Evolutionary conservation across 2,329 filamentous ascomycete species (phyloP), one percentile per base, ranked within the genome.

Genomic region (Sclerotiophoma versabilis): DNA sequence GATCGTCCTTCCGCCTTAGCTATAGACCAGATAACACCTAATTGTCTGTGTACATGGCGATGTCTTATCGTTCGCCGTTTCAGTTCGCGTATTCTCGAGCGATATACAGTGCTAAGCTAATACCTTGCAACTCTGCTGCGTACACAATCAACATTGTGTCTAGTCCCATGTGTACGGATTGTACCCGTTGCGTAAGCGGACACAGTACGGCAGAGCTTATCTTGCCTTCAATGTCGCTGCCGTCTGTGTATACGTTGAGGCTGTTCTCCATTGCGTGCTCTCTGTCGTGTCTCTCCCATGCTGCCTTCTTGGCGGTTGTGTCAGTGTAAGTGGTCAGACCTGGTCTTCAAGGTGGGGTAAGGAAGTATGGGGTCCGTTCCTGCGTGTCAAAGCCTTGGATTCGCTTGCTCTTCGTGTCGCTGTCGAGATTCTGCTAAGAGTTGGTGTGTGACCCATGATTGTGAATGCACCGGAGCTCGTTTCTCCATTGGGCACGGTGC

Each of bases 221-320:
- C 37, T 58, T 37, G 27, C 53, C 47, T n/a, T 64, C 37, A 33
- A 62, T 65, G 12, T 61, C 45, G 45, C 63, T 66, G 6, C 63
- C 45, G 38, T 66, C 58, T 39, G 52, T 66, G 45, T 61, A 64
- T 42, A 66, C 64, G 41, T 56, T 61, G n/a, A 66, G 54, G 58
- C 49, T 44, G 26, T 47, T 25, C 15, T 29, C 54, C 23, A 41
- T 54, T 20, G 29, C 46, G 23, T 43, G 52, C 38, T 61, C 50
- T 39, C 29, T 58, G 25, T 66, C 33, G 45, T 66, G 54, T 48
- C 48, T 41, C 6, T 49, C 15, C 20, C 42, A 37, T 10, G 58
- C 60, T 43, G n/a, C n/a, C n/a, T 47, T 55, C 17, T 63, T 17
- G 3, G 49, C 54, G 15, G 47, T 58, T 10, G 26, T 45, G 10